These are phyloP conservation scores for Nigrograna mackinnonii DNA, from an alignment of 2,329 filamentous ascomycete species.

Conservation along the genomic window DNA sequence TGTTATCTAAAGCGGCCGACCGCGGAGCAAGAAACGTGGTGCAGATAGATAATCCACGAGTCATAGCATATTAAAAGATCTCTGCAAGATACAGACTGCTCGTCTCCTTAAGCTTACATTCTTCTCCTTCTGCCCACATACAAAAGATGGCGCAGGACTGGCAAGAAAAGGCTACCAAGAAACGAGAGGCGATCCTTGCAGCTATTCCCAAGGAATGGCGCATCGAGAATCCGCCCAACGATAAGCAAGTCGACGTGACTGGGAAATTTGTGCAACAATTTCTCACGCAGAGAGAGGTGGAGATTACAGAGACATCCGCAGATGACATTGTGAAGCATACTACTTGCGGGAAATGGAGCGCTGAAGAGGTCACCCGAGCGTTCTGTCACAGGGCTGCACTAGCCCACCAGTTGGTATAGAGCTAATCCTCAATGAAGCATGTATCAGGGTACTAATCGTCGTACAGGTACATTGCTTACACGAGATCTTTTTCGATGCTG, in stretches of 20 bases:
- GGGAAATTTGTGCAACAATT: slow-evolving; percentile 60
- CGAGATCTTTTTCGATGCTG: slow-evolving; percentile 53
- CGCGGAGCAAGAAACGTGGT: too few species aligned
- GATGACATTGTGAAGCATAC: slow-evolving; percentile 60
- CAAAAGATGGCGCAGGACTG: slow-evolving; percentile 42
- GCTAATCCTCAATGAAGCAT: background rate
- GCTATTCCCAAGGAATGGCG: slow-evolving; percentile 63
- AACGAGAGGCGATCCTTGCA: slow-evolving; percentile 57
- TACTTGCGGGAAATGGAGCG: slow-evolving; percentile 58
- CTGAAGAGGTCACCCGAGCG: slow-evolving; percentile 58
- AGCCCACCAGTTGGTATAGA: slow-evolving; percentile 51
- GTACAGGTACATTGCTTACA: slow-evolving; percentile 43
- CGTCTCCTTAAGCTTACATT: too few species aligned
- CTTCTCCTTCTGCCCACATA: background rate
- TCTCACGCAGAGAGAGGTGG: slow-evolving; percentile 56
- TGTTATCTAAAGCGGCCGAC: too few species aligned
- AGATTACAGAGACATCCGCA: slow-evolving; percentile 65
- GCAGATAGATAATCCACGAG: too few species aligned
- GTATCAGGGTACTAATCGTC: background rate
- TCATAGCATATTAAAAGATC: too few species aligned
- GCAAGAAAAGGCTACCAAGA: slow-evolving; percentile 54
- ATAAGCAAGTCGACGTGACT: slow-evolving; percentile 54
- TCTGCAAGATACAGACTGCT: too few species aligned
- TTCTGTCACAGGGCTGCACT: slow-evolving; percentile 61
- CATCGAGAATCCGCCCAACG: slow-evolving; percentile 50